phyloP scores from a whole-genome alignment of 768 basidiomycete genomes.

The Dacryopinax primogenitus region DNA sequence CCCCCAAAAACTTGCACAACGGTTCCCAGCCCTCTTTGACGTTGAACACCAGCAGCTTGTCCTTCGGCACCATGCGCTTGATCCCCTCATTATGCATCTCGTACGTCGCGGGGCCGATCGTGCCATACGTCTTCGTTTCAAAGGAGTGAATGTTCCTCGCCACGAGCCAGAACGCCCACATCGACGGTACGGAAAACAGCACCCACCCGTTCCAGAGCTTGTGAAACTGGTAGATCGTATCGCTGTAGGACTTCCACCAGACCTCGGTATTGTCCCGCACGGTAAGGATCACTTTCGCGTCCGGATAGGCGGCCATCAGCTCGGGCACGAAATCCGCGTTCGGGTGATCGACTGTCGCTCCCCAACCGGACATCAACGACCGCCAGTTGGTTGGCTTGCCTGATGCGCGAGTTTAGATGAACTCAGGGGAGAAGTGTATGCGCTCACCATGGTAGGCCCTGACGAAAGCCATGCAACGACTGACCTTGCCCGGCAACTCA shows the following conservation, averaged over 20 bases:
- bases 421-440: background rate
- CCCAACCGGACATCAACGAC: background rate
- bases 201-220: too few species aligned
- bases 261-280: background rate
- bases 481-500: background rate
- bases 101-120: background rate
- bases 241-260: background rate
- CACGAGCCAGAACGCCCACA: background rate
- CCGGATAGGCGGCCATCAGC: background rate
- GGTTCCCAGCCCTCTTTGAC: slow-evolving; percentile 9
- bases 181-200: background rate
- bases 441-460: background rate
- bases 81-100: background rate
- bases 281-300: slow-evolving; percentile 2
- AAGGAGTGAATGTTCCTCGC: background rate
- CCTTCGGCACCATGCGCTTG: background rate
- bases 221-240: too few species aligned
- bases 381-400: background rate
- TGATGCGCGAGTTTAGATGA: background rate
- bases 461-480: too few species aligned
- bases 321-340: background rate
- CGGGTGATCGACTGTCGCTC: background rate
- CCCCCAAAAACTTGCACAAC: slow-evolving; percentile 9
- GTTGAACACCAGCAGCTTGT: slow-evolving; percentile 5
- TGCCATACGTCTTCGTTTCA: background rate